Conservation (phyloP, 805 yeast genomes). For the Candida insectalens region DNA sequence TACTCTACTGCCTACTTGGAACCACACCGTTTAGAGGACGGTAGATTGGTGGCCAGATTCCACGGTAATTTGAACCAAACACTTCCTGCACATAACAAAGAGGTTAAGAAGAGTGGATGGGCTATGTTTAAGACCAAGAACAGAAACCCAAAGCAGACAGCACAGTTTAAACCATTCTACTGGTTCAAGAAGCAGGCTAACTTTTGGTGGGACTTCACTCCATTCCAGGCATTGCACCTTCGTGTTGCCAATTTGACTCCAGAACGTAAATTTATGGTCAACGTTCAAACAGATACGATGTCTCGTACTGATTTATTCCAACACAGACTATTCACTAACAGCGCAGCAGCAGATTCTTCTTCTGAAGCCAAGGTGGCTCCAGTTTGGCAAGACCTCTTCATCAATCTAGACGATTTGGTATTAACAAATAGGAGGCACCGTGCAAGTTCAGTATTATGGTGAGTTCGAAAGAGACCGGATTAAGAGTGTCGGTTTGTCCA, state of each 20-base stretch:
- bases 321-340: constrained; percentile 51
- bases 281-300: constrained; percentile 74
- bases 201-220: constrained; percentile 64
- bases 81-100: constrained; percentile 53
- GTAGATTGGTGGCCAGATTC: constrained; percentile 47
- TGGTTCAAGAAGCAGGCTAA: constrained; percentile 25
- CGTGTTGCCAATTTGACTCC: constrained; percentile 58
- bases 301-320: constrained; percentile 73
- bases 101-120: constrained; percentile 55
- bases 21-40: constrained; percentile 29
- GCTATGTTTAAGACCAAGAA: constrained; percentile 81
- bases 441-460: constrained; percentile 43
- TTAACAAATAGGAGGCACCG: constrained; percentile 68
- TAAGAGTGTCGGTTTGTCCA: constrained; percentile 68
- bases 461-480: constrained; percentile 54
- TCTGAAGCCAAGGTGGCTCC: not conserved
- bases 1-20: constrained; percentile 45
- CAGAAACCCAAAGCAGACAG: constrained; percentile 29
- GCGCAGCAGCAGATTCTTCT: not conserved
- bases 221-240: constrained; percentile 50
- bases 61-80: constrained; percentile 63
- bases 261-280: constrained; percentile 58
- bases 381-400: constrained; percentile 74
- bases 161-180: constrained; percentile 35
- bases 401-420: constrained; percentile 71